Conservation (phyloP, 495 filamentous ascomycete genomes). For the Tirmania nivea region DNA sequence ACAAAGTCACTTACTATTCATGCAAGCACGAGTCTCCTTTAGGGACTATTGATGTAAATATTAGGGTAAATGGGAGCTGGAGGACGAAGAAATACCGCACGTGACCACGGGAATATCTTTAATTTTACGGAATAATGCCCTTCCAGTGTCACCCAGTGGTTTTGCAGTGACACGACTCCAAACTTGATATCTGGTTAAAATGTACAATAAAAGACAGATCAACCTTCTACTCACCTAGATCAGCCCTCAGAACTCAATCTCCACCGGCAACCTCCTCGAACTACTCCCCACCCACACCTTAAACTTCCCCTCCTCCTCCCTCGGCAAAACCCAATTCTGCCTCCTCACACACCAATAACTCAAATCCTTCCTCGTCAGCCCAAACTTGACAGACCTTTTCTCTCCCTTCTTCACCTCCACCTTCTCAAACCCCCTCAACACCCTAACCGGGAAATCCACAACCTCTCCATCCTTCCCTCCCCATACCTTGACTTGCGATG, state of each 20-base stretch:
- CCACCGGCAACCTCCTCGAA: slow-evolving; percentile 21
- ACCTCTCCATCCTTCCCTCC: slow-evolving; percentile 26
- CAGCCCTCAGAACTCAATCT: background rate
- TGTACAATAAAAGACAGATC: too few relatives aligned
- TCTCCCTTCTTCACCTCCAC: slow-evolving; percentile 36
- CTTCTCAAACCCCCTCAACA: slow-evolving; percentile 70
- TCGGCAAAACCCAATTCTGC: slow-evolving; percentile 67
- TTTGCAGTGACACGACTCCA: too few relatives aligned
- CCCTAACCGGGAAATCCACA: slow-evolving; percentile 53
- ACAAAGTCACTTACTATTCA: too few relatives aligned
- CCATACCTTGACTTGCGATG: slow-evolving; percentile 31
- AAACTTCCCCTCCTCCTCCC: slow-evolving; percentile 31
- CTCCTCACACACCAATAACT: slow-evolving; percentile 60
- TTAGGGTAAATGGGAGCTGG: too few relatives aligned
- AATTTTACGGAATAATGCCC: too few relatives aligned
- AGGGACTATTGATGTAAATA: too few relatives aligned
- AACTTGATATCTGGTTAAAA: too few relatives aligned
- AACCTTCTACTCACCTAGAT: too few relatives aligned
- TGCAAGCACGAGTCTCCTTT: too few relatives aligned
- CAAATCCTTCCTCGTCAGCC: slow-evolving; percentile 54
- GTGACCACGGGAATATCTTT: too few relatives aligned
- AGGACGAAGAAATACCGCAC: too few relatives aligned
- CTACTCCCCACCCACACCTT: slow-evolving; percentile 37
- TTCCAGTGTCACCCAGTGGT: too few relatives aligned
- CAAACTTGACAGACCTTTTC: slow-evolving; percentile 38